Evolutionary conservation across 495 filamentous ascomycete genomes (phyloP), one percentile per base, ranked within the genome.

Genomic region (Diplogelasinospora grovesii): DNA sequence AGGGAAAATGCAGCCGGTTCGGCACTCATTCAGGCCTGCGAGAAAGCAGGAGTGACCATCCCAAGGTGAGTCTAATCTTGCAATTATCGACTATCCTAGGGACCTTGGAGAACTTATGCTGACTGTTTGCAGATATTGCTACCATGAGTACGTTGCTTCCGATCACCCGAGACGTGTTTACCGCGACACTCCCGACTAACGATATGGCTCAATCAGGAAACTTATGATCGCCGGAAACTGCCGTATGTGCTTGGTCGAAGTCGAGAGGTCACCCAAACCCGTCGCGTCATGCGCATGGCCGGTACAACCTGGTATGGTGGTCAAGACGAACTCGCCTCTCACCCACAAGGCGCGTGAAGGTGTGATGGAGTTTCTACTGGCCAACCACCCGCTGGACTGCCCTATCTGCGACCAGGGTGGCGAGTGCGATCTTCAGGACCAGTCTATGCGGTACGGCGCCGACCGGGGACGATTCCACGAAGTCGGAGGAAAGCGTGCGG

Each of bases 281-380:
- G 90, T 96, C 31, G 92, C 92, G 54, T 97, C 92, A 48, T 98
- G 92, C 65, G 92, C 92, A 54, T 97, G 90, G 92, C 92, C 92
- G 22, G 92, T 97, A 49, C 92, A 96, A 60, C 82, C 92, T 24
- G 93, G 93, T 21, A 97, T 96, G 92, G 88, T 95, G 36, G 92
- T 97, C 50, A 95, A 96, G 77, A 98, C 92, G 35, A 85, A 95
- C 64, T 95, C 90, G 34, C 88, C 93, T 8, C 69, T 96, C 30
- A 81, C 88, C 46, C 92, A 98, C 73, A 97, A 98, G 70, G 92
- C 92, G 39, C 78, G 92, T 50, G 92, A 98, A 62, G 92, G 92
- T 53, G 89, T 98, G 19, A 98, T 96, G 92, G 92, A 98, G 59
- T 98, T 98, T 55, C 73, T 98, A 35, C 78, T 98, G 28, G 87